Base-by-base conservation (phyloP, 2,329 filamentous ascomycete genomes). In the Trichoderma atroviride region DNA sequence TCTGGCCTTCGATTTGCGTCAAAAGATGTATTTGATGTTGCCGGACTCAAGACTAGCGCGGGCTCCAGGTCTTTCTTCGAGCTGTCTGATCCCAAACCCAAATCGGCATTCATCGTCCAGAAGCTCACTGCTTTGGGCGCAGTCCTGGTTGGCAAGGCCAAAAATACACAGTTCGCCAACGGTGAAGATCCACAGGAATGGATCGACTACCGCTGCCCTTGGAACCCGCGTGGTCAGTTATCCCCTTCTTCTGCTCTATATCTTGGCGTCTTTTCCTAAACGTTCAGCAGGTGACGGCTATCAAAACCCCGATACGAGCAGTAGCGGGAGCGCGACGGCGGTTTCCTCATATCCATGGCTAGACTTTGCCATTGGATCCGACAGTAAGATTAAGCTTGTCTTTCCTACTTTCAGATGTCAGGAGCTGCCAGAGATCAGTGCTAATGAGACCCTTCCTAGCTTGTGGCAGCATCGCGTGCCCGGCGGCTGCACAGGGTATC, bases 321-420 rank as follows among this genome's bases (percentile, higher is more conserved):
- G 53, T 29, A 56, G 53, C 24, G 53, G 53, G 53, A 56, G 53
- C 53, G 53, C 53, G 53, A 56, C 27, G 24, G 53, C 53, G 53
- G 14, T 56, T 56, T 56, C 53, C 24, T 56, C 53, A 56, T 56
- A 56, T 14, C 19, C 24, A 29, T 56, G 53, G 24, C 53, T 56
- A 56, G 53, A 56, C 24, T 56, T 56, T 56, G 53, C 53, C 53
- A 56, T 56, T 27, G 53, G 53, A 56, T 56, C 53, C 14, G 53
- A 56, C 53, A 56, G 53, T 56, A 56, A 29, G 53, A 56, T n/a
- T 33, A 19, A n/a, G 53, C 53, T 56, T 56, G 27, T 29, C 29
- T n/a, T 56, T 56, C 13, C 53, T 29, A 19, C 53, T 56, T 56
- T 37, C 1, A 37, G 35, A 37, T 14, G 13, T 37, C 13, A 14